Percentiles rank a stretch among this genome's conserved stretches.
Evolutionary conservation across 768 basidiomycete species (phyloP).

Genomic region (Boletus sp.): DNA sequence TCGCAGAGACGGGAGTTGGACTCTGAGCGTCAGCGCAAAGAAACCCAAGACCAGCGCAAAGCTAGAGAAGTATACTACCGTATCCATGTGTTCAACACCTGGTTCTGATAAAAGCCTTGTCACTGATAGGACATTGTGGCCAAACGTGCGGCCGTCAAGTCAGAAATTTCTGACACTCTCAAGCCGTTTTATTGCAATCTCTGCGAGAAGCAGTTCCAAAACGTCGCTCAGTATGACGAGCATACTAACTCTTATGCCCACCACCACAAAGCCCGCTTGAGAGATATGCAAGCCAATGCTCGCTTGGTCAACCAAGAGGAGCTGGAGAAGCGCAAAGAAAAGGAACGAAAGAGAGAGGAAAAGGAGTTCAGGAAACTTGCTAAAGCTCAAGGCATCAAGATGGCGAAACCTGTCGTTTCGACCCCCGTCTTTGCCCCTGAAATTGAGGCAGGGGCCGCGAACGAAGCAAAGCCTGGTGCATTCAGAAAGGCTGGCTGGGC

Average conservation of each 20-base stretch:
- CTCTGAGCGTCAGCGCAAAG: slow-evolving; percentile 77
- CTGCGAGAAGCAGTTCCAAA: slow-evolving; percentile 88
- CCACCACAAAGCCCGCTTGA: slow-evolving; percentile 79
- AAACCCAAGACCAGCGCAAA: slow-evolving; percentile 74
- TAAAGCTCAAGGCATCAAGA: slow-evolving; percentile 75
- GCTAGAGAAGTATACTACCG: slow-evolving; percentile 59
- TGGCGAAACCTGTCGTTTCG: slow-evolving; percentile 37
- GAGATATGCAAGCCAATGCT: slow-evolving; percentile 76
- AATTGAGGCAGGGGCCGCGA: slow-evolving; percentile 13
- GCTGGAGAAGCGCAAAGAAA: slow-evolving; percentile 74
- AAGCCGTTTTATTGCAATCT: slow-evolving; percentile 77
- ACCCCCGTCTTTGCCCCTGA: slow-evolving; percentile 16
- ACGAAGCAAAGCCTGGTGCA: slow-evolving; percentile 22
- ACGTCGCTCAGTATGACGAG: slow-evolving; percentile 83
- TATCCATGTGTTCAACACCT: neutral
- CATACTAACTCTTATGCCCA: slow-evolving; percentile 89
- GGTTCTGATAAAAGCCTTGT: slow-evolving; percentile 6
- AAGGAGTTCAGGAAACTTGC: slow-evolving; percentile 83
- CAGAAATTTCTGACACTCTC: slow-evolving; percentile 66
- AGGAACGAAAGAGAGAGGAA: slow-evolving; percentile 82
- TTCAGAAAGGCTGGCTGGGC: slow-evolving; percentile 55
- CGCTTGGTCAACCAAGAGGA: slow-evolving; percentile 67
- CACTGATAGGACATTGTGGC: slow-evolving; percentile 56
- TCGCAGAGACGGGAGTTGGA: slow-evolving; percentile 78
- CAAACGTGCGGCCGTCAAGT: slow-evolving; percentile 60